A percentile compares a stretch with the other conserved stretches of the same genome.
These are phyloP conservation scores for Agastache rugosa DNA, from an alignment of 257 asterid species.

Conservation along the genomic window DNA sequence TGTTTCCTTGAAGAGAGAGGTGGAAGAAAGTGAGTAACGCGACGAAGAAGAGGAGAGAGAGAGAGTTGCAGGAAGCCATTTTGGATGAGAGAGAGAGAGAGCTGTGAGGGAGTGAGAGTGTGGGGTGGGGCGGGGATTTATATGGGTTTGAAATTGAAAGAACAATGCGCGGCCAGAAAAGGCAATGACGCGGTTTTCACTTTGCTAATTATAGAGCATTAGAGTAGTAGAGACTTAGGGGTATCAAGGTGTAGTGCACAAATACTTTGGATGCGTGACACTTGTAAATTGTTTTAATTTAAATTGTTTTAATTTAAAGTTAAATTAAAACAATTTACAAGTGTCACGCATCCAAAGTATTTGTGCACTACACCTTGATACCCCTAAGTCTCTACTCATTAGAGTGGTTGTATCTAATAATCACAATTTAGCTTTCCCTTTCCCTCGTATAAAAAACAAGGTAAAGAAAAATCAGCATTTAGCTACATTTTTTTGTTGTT, in stretches of 20 bases:
- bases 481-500: not conserved
- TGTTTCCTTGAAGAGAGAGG: constrained; percentile 35
- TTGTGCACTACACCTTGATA: no score
- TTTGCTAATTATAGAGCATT: constrained; percentile 35
- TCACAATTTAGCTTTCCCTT: constrained; percentile 34
- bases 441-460: not conserved
- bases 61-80: constrained; percentile 47
- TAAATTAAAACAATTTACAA: no score
- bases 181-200: constrained; percentile 59
- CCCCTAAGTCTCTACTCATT: no score
- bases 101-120: constrained; percentile 23
- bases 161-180: constrained; percentile 34
- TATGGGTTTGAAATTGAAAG: constrained; percentile 38
- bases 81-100: not conserved
- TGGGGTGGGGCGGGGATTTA: constrained; percentile 31
- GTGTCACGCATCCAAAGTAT: no score
- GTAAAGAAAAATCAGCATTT: not conserved
- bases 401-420: constrained; percentile 55
- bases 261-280: no score
- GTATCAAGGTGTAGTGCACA: no score
- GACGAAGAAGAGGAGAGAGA: constrained; percentile 34
- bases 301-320: no score
- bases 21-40: constrained; percentile 26
- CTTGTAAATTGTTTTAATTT: no score
- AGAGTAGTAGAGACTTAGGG: no score